Conservation (phyloP, 208 protist genomes). For the Acanthamoeba healyi region DNA sequence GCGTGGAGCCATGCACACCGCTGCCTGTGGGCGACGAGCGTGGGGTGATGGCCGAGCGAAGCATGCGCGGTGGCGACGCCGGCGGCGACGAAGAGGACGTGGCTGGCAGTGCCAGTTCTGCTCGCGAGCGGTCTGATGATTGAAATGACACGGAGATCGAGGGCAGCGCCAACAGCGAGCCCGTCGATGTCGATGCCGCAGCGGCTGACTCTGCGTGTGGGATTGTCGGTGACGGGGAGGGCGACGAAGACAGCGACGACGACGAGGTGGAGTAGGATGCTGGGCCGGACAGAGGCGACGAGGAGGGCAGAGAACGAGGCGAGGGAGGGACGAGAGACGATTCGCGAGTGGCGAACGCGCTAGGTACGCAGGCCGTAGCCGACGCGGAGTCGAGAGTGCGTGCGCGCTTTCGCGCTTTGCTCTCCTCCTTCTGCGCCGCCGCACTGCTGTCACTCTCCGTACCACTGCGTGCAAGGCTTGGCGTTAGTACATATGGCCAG, state of each 20-base stretch:
- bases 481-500: no score
- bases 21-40: background rate
- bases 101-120: background rate
- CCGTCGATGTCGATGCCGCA: background rate
- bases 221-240: background rate
- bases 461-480: background rate
- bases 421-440: background rate
- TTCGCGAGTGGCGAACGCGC: background rate
- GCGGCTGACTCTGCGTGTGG: background rate
- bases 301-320: background rate
- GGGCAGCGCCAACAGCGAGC: background rate
- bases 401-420: background rate
- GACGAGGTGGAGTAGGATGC: background rate
- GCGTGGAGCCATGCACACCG: background rate
- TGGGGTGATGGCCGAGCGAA: constrained; percentile 15
- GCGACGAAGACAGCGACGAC: background rate
- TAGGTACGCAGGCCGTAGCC: background rate
- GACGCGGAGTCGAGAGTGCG: constrained; percentile 23
- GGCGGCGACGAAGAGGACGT: background rate
- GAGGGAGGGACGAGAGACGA: background rate
- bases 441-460: background rate
- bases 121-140: background rate
- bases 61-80: background rate
- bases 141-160: constrained; percentile 13
- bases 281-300: constrained; percentile 4